A percentile compares a stretch with the other conserved stretches of the same genome.
Evolutionary conservation across 305 asterid species (phyloP).

Genomic region (Fraxinus paxiana): DNA sequence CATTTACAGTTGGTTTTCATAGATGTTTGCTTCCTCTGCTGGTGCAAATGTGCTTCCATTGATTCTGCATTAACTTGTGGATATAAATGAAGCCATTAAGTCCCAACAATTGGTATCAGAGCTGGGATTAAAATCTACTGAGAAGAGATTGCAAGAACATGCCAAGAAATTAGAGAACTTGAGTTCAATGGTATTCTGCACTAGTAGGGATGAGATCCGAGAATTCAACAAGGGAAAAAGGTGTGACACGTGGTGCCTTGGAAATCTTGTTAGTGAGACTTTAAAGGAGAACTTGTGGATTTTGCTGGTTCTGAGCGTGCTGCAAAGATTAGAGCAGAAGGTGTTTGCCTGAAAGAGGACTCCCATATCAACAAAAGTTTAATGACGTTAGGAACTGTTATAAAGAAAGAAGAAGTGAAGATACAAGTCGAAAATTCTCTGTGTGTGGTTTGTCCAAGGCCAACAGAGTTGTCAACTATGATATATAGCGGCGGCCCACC

Average conservation of each 20-base stretch:
- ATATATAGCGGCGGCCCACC: constrained; percentile 39
- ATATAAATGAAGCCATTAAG: no score
- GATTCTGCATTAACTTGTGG: no score
- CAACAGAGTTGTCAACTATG: constrained; percentile 57
- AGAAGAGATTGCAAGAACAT: constrained; percentile 77
- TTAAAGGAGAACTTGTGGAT: constrained; percentile 33
- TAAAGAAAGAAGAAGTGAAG: constrained; percentile 23
- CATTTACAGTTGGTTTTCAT: no score
- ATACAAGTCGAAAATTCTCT: constrained; percentile 88
- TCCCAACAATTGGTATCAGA: no score
- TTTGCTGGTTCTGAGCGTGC: no score
- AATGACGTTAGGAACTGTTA: no score
- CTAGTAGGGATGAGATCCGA: constrained; percentile 56
- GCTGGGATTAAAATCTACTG: constrained; percentile 1
- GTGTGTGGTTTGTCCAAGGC: constrained; percentile 77
- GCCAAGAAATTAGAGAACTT: constrained; percentile 81
- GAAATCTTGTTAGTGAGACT: constrained; percentile 51
- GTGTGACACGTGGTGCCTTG: constrained; percentile 96
- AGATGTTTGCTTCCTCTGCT: no score
- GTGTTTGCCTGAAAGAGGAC: no score
- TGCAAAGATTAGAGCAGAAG: no score
- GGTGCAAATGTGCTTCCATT: no score
- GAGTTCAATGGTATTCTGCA: constrained; percentile 86
- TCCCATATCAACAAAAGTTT: no score
- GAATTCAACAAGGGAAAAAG: constrained; percentile 69